Evolutionary conservation across 345 rosid genomes (phyloP).

Genomic region (Leavenworthia alabamica): DNA sequence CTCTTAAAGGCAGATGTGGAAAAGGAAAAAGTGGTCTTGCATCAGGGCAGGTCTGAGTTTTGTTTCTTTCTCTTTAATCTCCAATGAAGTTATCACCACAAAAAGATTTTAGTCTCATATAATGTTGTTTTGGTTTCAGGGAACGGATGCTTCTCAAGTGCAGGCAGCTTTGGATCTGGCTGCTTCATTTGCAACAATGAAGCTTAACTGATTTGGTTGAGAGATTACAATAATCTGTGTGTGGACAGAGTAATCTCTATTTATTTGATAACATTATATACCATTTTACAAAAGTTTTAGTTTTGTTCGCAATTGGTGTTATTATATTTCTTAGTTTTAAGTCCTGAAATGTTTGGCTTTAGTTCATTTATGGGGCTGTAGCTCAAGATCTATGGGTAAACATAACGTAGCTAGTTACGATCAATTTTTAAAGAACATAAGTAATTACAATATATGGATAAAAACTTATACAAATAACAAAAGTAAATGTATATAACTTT

Average conservation of each 20-base stretch:
- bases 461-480: no score
- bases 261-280: neutral
- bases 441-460: no score
- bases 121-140: constrained; percentile 40
- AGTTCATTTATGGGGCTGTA: no score
- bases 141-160: constrained; percentile 68
- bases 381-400: no score
- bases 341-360: no score
- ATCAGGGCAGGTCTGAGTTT: constrained; percentile 69
- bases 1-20: constrained; percentile 83
- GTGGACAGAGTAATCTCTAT: neutral
- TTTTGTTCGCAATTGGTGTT: no score
- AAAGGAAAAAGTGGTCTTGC: constrained; percentile 91
- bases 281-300: neutral
- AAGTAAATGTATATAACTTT: no score
- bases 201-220: constrained; percentile 42
- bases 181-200: constrained; percentile 63
- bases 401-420: no score
- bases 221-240: constrained; percentile 2
- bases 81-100: neutral
- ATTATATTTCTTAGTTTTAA: no score
- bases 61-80: constrained; percentile 4
- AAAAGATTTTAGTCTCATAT: neutral
- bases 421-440: no score
- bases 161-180: constrained; percentile 70